Base-by-base conservation (phyloP, 2,329 filamentous ascomycete species). In the Neospermospora avenae region DNA sequence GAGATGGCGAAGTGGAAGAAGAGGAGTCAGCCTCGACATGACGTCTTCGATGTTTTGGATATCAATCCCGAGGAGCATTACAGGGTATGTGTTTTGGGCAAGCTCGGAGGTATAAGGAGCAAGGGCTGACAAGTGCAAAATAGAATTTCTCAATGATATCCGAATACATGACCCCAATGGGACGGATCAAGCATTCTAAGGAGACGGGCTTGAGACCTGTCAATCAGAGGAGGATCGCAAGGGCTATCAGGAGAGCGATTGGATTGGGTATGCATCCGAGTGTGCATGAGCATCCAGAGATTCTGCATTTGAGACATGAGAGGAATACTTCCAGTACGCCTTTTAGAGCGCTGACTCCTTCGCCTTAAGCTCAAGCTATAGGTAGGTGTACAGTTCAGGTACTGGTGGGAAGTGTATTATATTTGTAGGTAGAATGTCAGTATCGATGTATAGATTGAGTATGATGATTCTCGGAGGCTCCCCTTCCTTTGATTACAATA, bases 121-220 rank as follows among this genome's bases (percentile, higher is more conserved):
- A 14, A n/a, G 37, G 10, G 53, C 28, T 60, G 51, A 63, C 49
- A 53, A 35, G 4, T 16, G 54, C 70, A 96, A 92, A 99, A 99
- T 77, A 96, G 92, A 99, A 99, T 77, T 96, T 96, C 74, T 85
- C 90, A 39, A 84, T 99, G 63, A 89, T 98, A 76, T 89, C 89
- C 34, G 92, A 97, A 74, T 97, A 89, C 74, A 89, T 95, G 71
- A 91, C 90, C 0, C 77, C 87, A 11, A 90, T 91, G 77, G 95
- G 93, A 54, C 85, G 92, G 61, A 97, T 99, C 74, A 89, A 85
- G 77, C 86, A 89, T 73, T 81, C 84, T n/a, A 81, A 75, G 5
- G 79, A 87, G 24, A 98, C 93, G 0, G 91, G 91, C 14, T 79
- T 99, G 63, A 84, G 91, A 59, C 89, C 90, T 2, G 88, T 90